Conservation (phyloP, 495 filamentous ascomycete species). For the Parmelia sp. region DNA sequence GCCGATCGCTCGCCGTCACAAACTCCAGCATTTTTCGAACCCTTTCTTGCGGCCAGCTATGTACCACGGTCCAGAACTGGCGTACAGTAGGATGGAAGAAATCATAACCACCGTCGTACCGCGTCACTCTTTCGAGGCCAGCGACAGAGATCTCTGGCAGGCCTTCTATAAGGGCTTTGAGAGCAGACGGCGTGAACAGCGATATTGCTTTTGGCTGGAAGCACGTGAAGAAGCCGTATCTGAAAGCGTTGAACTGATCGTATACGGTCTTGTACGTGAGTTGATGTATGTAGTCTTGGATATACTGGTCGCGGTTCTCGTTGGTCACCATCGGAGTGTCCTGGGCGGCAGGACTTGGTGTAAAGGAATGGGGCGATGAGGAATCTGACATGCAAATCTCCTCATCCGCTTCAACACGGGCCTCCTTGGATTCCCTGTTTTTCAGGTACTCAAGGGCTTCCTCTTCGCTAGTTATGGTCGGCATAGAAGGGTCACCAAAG, state of each 20-base stretch:
- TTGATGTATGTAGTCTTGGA: slow-evolving; percentile 83
- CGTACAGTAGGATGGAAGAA: slow-evolving; percentile 57
- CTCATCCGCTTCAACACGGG: background rate
- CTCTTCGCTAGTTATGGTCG: background rate
- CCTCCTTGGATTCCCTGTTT: background rate
- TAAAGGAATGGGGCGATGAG: background rate
- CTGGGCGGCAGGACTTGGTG: background rate
- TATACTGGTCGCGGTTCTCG: slow-evolving; percentile 67
- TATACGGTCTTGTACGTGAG: slow-evolving; percentile 70
- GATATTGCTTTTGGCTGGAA: slow-evolving; percentile 61
- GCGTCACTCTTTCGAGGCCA: slow-evolving; percentile 59
- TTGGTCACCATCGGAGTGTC: slow-evolving; percentile 54
- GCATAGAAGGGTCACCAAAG: background rate
- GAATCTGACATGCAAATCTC: background rate
- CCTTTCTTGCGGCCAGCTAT: slow-evolving; percentile 44
- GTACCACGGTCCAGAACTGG: slow-evolving; percentile 79
- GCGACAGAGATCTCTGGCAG: slow-evolving; percentile 66
- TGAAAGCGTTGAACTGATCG: slow-evolving; percentile 74
- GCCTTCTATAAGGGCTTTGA: slow-evolving; percentile 78
- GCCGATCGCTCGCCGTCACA: slow-evolving; percentile 84
- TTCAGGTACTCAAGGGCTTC: background rate
- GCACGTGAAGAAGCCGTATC: slow-evolving; percentile 71
- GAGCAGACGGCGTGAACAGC: slow-evolving; percentile 61
- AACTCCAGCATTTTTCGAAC: slow-evolving; percentile 78
- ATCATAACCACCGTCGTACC: slow-evolving; percentile 74